Conservation (phyloP, 2,329 filamentous ascomycete genomes). For the Epichloe gansuensis region DNA sequence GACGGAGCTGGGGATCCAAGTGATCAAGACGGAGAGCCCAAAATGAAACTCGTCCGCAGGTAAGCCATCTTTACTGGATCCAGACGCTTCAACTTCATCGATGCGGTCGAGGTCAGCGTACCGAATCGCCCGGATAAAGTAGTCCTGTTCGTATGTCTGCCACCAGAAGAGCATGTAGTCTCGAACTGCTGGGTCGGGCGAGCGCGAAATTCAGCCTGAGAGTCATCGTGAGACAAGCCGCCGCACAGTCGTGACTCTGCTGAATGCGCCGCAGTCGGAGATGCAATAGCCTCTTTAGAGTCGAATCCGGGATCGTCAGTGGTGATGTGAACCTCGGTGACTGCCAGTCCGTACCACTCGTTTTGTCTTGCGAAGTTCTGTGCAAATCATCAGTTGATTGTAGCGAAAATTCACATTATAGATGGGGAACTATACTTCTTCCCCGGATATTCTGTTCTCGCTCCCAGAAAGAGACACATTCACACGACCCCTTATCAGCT, state of each 20-base stretch:
- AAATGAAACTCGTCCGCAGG: slow-evolving; percentile 47
- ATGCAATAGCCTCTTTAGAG: not conserved
- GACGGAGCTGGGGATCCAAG: slow-evolving; percentile 54
- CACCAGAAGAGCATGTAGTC: slow-evolving; percentile 18
- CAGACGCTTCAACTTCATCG: slow-evolving; percentile 20
- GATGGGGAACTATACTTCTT: slow-evolving; percentile 17
- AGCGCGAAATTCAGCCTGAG: slow-evolving; percentile 4
- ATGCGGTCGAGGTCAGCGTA: slow-evolving; percentile 17
- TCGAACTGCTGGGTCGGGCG: slow-evolving; percentile 14
- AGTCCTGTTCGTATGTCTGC: slow-evolving; percentile 7
- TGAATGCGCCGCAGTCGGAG: slow-evolving; percentile 9
- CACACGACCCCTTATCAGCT: slow-evolving; percentile 12
- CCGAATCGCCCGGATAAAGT: slow-evolving; percentile 14
- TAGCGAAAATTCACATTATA: not conserved
- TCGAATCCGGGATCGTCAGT: slow-evolving; percentile 13
- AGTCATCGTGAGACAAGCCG: slow-evolving; percentile 11
- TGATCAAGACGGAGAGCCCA: slow-evolving; percentile 45
- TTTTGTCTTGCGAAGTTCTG: slow-evolving; percentile 17
- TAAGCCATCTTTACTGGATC: slow-evolving; percentile 49
- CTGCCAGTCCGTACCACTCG: slow-evolving; percentile 33
- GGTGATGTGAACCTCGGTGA: slow-evolving; percentile 37
- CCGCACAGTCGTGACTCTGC: slow-evolving; percentile 2
- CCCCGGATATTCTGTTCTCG: slow-evolving; percentile 20
- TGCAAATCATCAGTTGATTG: no score
- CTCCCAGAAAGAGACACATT: slow-evolving; percentile 14